phyloP scores from a whole-genome alignment of 306 rosid species.

The Urtica urens region DNA sequence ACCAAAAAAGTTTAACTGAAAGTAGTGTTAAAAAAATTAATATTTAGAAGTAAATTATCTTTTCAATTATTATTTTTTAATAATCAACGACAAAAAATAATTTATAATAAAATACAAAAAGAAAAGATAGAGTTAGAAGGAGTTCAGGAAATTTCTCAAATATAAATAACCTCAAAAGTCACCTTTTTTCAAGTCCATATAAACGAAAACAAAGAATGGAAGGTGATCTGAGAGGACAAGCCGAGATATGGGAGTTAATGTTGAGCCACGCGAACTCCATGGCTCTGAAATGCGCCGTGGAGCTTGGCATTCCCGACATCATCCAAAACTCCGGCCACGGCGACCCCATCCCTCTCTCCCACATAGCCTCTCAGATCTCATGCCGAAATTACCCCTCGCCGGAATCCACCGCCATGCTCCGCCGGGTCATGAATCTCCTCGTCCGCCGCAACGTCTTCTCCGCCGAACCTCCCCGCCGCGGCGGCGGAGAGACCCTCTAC shows the following conservation, averaged over 20 bases:
- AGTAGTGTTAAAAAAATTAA: too few species aligned
- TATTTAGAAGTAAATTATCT: too few species aligned
- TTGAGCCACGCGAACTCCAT: slow-evolving; percentile 26
- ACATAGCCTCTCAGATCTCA: slow-evolving; percentile 15
- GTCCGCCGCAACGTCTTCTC: slow-evolving; percentile 12
- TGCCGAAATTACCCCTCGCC: slow-evolving; percentile 10
- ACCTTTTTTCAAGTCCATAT: too few species aligned
- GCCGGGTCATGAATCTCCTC: slow-evolving; percentile 18
- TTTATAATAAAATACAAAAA: too few species aligned
- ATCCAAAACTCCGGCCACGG: slow-evolving; percentile 21
- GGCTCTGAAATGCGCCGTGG: slow-evolving; percentile 33
- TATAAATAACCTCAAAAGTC: too few species aligned
- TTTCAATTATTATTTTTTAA: too few species aligned
- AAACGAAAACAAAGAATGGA: neutral
- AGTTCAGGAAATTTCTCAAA: too few species aligned
- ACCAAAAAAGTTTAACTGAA: too few species aligned
- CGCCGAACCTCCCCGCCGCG: neutral
- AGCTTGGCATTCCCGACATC: slow-evolving; percentile 33
- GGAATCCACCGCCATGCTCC: slow-evolving; percentile 12
- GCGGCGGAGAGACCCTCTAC: slow-evolving; percentile 12
- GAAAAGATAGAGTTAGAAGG: too few species aligned
- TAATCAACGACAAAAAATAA: too few species aligned
- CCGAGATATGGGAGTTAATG: slow-evolving; percentile 31
- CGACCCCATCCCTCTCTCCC: slow-evolving; percentile 14
- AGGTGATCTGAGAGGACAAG: slow-evolving; percentile 27